A percentile compares a stretch with the other conserved stretches of the same genome.
Evolutionary conservation across 495 filamentous ascomycete genomes (phyloP).

Genomic region (Neurospora sp.): DNA sequence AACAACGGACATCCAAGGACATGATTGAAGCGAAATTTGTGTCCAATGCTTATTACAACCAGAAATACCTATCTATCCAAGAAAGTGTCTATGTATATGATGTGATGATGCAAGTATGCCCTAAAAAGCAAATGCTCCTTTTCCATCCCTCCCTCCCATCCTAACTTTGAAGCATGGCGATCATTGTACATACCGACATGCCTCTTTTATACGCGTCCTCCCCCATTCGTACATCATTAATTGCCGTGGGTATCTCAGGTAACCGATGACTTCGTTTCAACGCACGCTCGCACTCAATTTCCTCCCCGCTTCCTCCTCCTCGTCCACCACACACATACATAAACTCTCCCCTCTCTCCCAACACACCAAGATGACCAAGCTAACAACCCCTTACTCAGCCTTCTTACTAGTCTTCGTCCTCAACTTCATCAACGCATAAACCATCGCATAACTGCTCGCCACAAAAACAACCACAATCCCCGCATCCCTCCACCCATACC

Average conservation of each 20-base stretch:
- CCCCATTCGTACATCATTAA: not conserved
- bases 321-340: not conserved
- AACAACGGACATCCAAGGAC: too few species aligned
- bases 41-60: not conserved
- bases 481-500: conserved; percentile 53
- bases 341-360: not conserved
- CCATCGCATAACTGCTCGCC: conserved; percentile 19
- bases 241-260: not conserved
- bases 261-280: not conserved
- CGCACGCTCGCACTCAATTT: not conserved
- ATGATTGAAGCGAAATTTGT: not conserved
- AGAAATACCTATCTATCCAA: not conserved
- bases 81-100: not conserved
- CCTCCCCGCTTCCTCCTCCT: not conserved
- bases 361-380: too few species aligned
- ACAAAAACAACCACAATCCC: conserved; percentile 34
- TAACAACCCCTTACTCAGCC: conserved; percentile 17
- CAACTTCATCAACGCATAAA: conserved; percentile 24
- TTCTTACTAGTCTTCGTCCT: conserved; percentile 22
- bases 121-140: not conserved
- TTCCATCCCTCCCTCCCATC: not conserved
- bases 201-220: too few species aligned
- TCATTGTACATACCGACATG: too few species aligned
- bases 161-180: too few species aligned
- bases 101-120: not conserved